A percentile compares a stretch with the other conserved stretches of the same genome.
These are phyloP conservation scores for Neurospora cerealis DNA, from an alignment of 495 filamentous ascomycete genomes.

Conservation along the genomic window DNA sequence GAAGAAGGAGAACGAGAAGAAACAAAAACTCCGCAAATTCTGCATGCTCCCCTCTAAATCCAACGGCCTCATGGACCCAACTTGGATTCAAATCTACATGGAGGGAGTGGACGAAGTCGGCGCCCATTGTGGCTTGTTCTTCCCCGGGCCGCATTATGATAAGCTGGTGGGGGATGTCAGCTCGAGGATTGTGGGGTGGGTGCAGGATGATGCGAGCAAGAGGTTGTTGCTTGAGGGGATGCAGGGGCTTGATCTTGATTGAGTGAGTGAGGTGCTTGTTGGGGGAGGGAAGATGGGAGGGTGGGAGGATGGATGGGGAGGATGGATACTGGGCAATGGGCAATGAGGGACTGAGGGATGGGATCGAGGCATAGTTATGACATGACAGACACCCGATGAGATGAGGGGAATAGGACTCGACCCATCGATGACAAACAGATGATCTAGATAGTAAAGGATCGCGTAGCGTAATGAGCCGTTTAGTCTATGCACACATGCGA, in stretches of 20 bases:
- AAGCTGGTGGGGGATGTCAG: conserved; percentile 65
- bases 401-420: not conserved
- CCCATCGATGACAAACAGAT: not conserved
- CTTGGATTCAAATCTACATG: conserved; percentile 73
- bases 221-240: conserved; percentile 21
- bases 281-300: not conserved
- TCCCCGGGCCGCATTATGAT: conserved; percentile 61
- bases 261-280: not conserved
- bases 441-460: not conserved
- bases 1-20: conserved; percentile 27
- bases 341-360: not conserved
- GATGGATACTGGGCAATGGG: not conserved
- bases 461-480: not conserved
- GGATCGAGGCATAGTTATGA: not conserved
- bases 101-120: conserved; percentile 73
- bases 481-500: not conserved
- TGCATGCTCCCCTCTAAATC: conserved; percentile 56
- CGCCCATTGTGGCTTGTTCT: conserved; percentile 79
- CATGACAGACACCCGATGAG: not conserved
- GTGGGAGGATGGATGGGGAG: not conserved
- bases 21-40: conserved; percentile 57
- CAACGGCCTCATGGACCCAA: conserved; percentile 36
- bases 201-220: conserved; percentile 43
- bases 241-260: not conserved
- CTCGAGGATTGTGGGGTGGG: conserved; percentile 60